These are phyloP conservation scores for Linnemannia schmuckeri DNA, from an alignment of 192 early-diverging fungal genomes.

Conservation along the genomic window DNA sequence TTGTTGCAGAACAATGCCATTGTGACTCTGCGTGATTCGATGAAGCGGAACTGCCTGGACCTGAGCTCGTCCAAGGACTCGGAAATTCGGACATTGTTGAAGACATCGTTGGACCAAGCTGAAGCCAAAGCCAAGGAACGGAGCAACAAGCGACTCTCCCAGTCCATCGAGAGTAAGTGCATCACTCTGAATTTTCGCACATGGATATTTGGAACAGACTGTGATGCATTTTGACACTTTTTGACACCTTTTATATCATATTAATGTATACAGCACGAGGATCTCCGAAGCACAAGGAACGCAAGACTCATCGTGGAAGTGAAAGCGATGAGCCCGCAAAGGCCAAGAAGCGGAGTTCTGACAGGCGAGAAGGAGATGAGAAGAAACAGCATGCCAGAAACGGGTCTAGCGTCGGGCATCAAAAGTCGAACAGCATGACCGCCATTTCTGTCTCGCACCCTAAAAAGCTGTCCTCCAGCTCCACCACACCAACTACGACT, in stretches of 20 bases:
- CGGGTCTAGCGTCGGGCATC: slow-evolving; percentile 7
- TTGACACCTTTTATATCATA: background rate
- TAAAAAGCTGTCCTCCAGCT: background rate
- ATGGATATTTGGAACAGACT: background rate
- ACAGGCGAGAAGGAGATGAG: slow-evolving; percentile 10
- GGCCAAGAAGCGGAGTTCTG: slow-evolving; percentile 28
- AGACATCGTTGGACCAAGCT: slow-evolving; percentile 37
- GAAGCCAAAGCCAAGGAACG: slow-evolving; percentile 55
- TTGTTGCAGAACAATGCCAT: slow-evolving; percentile 62
- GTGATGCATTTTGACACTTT: background rate
- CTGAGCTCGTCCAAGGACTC: slow-evolving; percentile 58
- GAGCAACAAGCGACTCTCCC: slow-evolving; percentile 41
- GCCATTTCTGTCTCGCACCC: slow-evolving; percentile 15
- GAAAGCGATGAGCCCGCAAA: slow-evolving; percentile 33
- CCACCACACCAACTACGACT: slow-evolving; percentile 9
- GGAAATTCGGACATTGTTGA: slow-evolving; percentile 40
- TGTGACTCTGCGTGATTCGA: slow-evolving; percentile 65
- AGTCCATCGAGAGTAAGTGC: slow-evolving; percentile 34
- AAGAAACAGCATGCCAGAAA: slow-evolving; percentile 26
- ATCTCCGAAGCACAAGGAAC: slow-evolving; percentile 41
- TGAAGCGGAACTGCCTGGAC: slow-evolving; percentile 65
- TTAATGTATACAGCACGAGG: slow-evolving; percentile 13
- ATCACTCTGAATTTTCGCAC: background rate
- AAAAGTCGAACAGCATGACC: slow-evolving; percentile 38
- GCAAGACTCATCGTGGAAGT: slow-evolving; percentile 40